Conservation (phyloP, 768 basidiomycete genomes). For the Galerina sulciceps region DNA sequence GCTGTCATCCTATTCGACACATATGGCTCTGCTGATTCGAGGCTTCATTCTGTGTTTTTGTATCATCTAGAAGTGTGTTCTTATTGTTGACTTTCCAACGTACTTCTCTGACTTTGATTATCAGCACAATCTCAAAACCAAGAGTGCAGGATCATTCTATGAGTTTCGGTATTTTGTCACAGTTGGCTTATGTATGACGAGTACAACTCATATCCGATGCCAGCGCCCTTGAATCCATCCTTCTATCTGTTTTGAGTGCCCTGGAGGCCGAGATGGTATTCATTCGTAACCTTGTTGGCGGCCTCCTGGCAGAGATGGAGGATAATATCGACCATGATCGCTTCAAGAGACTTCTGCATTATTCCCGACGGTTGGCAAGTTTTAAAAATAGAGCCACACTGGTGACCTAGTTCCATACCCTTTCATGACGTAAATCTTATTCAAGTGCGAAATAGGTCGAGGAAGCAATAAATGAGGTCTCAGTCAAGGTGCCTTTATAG, state of each 20-base stretch:
- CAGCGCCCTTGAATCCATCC: slow-evolving; percentile 91
- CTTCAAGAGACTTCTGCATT: slow-evolving; percentile 89
- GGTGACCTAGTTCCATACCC: slow-evolving; percentile 42
- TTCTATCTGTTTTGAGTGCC: slow-evolving; percentile 90
- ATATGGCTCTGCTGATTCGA: slow-evolving; percentile 84
- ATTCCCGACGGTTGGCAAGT: slow-evolving; percentile 83
- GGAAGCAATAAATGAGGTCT: slow-evolving; percentile 92
- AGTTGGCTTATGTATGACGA: background rate
- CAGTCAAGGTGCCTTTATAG: slow-evolving; percentile 69
- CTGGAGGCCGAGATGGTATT: slow-evolving; percentile 97
- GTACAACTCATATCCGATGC: slow-evolving; percentile 19
- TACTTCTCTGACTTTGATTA: slow-evolving; percentile 8
- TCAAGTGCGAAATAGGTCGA: slow-evolving; percentile 62
- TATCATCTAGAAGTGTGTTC: slow-evolving; percentile 79
- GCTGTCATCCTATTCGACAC: slow-evolving; percentile 91
- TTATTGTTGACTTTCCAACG: background rate
- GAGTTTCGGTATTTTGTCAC: slow-evolving; percentile 72
- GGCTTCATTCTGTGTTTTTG: slow-evolving; percentile 84
- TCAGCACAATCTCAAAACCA: slow-evolving; percentile 84
- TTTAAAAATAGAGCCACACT: slow-evolving; percentile 92
- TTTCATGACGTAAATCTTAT: slow-evolving; percentile 2
- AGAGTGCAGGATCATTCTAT: slow-evolving; percentile 73
- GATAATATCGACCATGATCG: slow-evolving; percentile 96
- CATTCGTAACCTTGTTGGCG: slow-evolving; percentile 87
- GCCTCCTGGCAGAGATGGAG: slow-evolving; percentile 90